Percentiles rank a stretch among this genome's conserved stretches.
These are phyloP conservation scores for Quercus ilex DNA, from an alignment of 306 rosid genomes.

Conservation along the genomic window DNA sequence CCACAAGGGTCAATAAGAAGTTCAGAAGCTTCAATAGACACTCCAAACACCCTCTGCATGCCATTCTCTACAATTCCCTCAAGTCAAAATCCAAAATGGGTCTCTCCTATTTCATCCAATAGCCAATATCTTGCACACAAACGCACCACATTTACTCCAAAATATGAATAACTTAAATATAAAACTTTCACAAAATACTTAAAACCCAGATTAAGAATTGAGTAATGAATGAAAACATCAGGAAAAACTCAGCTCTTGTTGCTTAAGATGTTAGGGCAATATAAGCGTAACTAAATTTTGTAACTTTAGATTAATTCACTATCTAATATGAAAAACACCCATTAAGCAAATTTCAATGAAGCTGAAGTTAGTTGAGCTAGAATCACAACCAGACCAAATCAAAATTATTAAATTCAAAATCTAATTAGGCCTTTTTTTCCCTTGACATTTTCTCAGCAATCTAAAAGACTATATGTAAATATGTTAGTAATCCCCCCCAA, in stretches of 20 bases:
- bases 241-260: slow-evolving; percentile 4
- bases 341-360: neutral
- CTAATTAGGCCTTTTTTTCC: neutral
- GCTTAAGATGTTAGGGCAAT: neutral
- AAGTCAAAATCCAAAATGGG: slow-evolving; percentile 28
- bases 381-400: neutral
- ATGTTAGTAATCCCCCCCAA: neutral
- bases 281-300: neutral
- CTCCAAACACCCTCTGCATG: slow-evolving; percentile 90
- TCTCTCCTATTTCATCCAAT: slow-evolving; percentile 25
- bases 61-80: slow-evolving; percentile 56
- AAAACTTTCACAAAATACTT: slow-evolving; percentile 11
- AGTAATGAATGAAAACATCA: neutral
- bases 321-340: neutral
- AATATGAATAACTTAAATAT: slow-evolving; percentile 12
- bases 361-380: neutral
- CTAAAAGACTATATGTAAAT: neutral
- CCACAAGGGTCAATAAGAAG: slow-evolving; percentile 67
- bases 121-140: slow-evolving; percentile 29
- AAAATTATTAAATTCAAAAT: neutral
- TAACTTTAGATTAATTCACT: neutral
- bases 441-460: slow-evolving; percentile 4
- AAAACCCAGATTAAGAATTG: neutral
- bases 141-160: slow-evolving; percentile 29
- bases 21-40: slow-evolving; percentile 84